Conservation (phyloP, 2,329 filamentous ascomycete species). For the Epichloe gansuensis region DNA sequence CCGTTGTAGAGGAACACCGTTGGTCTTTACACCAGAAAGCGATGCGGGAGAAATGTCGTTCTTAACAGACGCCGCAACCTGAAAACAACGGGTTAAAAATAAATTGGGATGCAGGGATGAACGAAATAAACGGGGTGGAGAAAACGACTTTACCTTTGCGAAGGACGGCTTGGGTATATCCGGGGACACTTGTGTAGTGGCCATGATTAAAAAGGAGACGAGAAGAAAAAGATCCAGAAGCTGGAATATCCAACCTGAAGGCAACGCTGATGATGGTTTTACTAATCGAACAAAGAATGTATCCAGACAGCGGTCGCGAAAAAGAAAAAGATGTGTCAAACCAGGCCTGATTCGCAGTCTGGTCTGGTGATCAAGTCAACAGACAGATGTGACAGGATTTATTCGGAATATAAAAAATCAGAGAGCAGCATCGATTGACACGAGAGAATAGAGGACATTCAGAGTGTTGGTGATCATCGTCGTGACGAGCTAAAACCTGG, state of each 20-base stretch:
- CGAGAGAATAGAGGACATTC: conserved; percentile 36
- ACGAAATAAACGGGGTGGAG: not conserved
- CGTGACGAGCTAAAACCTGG: conserved; percentile 27
- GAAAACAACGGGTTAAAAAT: conserved; percentile 1
- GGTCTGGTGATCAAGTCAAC: conserved; percentile 8
- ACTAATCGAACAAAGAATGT: conserved; percentile 4
- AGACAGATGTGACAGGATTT: conserved; percentile 19
- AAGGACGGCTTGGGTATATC: conserved; percentile 53
- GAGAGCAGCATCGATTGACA: conserved; percentile 41
- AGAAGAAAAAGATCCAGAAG: conserved; percentile 6
- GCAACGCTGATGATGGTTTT: conserved; percentile 7
- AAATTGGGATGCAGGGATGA: not conserved
- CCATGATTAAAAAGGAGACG: conserved; percentile 25
- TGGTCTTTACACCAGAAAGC: conserved; percentile 3
- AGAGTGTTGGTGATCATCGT: conserved; percentile 44
- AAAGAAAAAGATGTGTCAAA: conserved; percentile 1
- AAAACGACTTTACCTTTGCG: conserved; percentile 50
- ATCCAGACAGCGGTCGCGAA: conserved; percentile 5
- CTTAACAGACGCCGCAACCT: conserved; percentile 37
- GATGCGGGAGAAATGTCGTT: conserved; percentile 12
- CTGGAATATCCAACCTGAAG: conserved; percentile 12
- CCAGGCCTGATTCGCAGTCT: conserved; percentile 2
- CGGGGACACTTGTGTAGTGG: conserved; percentile 32
- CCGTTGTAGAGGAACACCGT: conserved; percentile 9
- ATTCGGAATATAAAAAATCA: conserved; percentile 30